A percentile compares a stretch with the other conserved stretches of the same genome.
phyloP scores from a whole-genome alignment of 2,329 filamentous ascomycete species.

The Fusarium sp. region DNA sequence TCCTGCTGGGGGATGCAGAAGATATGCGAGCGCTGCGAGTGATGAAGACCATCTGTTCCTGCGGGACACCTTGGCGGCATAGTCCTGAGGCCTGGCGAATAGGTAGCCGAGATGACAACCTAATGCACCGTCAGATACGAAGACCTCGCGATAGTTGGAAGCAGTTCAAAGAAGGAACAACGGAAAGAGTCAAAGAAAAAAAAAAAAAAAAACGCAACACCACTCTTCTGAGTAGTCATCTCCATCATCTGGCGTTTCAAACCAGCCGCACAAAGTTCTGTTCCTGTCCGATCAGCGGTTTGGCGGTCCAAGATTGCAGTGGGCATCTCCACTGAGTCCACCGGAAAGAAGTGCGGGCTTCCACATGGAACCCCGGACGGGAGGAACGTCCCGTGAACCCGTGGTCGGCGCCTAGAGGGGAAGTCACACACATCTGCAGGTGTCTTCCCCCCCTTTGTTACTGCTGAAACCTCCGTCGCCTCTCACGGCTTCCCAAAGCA shows the following conservation, averaged over 20 bases:
- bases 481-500: conserved; percentile 12
- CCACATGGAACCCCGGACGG: conserved; percentile 17
- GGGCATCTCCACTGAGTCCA: neutral
- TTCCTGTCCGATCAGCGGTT: conserved; percentile 4
- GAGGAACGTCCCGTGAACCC: conserved; percentile 19
- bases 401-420: conserved; percentile 4
- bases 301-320: conserved; percentile 5
- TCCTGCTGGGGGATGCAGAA: neutral
- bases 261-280: conserved; percentile 21
- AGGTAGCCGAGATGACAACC: conserved; percentile 8
- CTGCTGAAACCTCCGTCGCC: conserved; percentile 29
- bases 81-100: neutral
- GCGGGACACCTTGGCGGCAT: neutral
- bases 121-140: neutral
- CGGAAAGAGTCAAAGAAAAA: neutral
- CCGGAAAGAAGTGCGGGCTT: neutral
- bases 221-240: conserved; percentile 3
- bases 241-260: conserved; percentile 29
- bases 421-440: neutral
- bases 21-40: neutral
- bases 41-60: neutral
- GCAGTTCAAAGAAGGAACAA: neutral
- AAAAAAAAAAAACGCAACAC: neutral
- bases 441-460: neutral
- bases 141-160: conserved; percentile 8